Evolutionary conservation across 2,329 filamentous ascomycete genomes (phyloP).

Genomic region (Neofusicoccum parvum): DNA sequence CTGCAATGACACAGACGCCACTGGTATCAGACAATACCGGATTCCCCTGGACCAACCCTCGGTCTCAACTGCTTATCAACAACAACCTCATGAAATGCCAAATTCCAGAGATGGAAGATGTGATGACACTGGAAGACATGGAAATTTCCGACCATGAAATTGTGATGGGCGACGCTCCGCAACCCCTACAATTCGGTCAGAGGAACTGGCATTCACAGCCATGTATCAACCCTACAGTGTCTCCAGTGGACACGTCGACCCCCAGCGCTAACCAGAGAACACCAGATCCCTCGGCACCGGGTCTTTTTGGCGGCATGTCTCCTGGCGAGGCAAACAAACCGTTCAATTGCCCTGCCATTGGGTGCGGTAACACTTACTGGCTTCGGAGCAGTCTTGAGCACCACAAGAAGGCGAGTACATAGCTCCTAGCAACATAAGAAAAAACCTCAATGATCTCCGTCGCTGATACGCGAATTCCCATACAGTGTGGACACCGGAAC

Average conservation of each 20-base stretch:
- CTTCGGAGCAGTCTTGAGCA: constrained; percentile 99
- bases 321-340: constrained; percentile 87
- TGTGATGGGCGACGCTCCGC: constrained; percentile 64
- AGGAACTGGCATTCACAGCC: constrained; percentile 66
- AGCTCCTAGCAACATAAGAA: constrained; percentile 20
- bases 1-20: constrained; percentile 36
- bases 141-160: constrained; percentile 76
- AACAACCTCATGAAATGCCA: constrained; percentile 40
- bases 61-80: constrained; percentile 32
- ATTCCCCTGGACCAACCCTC: constrained; percentile 28
- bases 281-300: constrained; percentile 68
- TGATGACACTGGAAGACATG: constrained; percentile 91
- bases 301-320: constrained; percentile 58
- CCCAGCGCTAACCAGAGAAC: constrained; percentile 67
- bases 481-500: constrained; percentile 85
- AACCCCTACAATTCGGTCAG: constrained; percentile 53
- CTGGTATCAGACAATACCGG: constrained; percentile 52
- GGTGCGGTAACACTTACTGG: constrained; percentile 99
- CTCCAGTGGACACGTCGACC: constrained; percentile 93
- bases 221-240: constrained; percentile 92
- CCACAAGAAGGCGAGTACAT: constrained; percentile 63
- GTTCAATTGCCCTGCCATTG: constrained; percentile 96
- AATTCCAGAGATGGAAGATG: constrained; percentile 54
- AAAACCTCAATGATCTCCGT: constrained; percentile 5
- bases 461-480: constrained; percentile 8